Evolutionary conservation across 2,329 filamentous ascomycete species (phyloP).

Genomic region (Colletotrichum sp.): DNA sequence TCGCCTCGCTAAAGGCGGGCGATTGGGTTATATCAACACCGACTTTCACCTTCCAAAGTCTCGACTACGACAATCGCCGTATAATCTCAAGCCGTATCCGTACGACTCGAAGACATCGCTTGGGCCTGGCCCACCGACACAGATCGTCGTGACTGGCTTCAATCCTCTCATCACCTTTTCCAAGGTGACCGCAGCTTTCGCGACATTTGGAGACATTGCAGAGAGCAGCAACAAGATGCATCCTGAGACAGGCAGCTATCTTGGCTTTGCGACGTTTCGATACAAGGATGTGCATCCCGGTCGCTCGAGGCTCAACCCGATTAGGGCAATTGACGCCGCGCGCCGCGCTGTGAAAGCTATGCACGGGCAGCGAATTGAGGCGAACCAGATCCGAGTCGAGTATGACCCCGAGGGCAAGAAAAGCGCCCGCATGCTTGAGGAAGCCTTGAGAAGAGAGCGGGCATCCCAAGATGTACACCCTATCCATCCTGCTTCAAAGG

Average conservation of each 20-base stretch:
- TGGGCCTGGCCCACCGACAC: constrained; percentile 85
- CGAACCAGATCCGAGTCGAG: constrained; percentile 78
- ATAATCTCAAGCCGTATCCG: constrained; percentile 79
- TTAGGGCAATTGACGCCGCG: constrained; percentile 80
- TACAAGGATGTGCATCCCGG: constrained; percentile 75
- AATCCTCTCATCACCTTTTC: constrained; percentile 85
- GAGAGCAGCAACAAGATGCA: constrained; percentile 95
- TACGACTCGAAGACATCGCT: constrained; percentile 85
- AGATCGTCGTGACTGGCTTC: constrained; percentile 95
- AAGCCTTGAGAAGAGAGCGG: constrained; percentile 71
- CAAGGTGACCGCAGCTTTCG: constrained; percentile 77
- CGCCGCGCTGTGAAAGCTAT: constrained; percentile 79
- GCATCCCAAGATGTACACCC: constrained; percentile 35
- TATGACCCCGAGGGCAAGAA: constrained; percentile 87
- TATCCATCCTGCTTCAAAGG: constrained; percentile 28
- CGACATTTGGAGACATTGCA: constrained; percentile 83
- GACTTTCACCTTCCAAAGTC: constrained; percentile 74
- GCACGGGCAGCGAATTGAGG: constrained; percentile 80
- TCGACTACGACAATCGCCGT: constrained; percentile 73
- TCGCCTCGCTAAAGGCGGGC: constrained; percentile 73
- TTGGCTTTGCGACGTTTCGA: constrained; percentile 90
- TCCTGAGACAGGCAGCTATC: constrained; percentile 89
- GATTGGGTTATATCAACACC: constrained; percentile 69
- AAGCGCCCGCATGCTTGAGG: constrained; percentile 79
- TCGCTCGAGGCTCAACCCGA: constrained; percentile 53